Conservation (phyloP, 257 asterid species). For the Paulownia fortunei region DNA sequence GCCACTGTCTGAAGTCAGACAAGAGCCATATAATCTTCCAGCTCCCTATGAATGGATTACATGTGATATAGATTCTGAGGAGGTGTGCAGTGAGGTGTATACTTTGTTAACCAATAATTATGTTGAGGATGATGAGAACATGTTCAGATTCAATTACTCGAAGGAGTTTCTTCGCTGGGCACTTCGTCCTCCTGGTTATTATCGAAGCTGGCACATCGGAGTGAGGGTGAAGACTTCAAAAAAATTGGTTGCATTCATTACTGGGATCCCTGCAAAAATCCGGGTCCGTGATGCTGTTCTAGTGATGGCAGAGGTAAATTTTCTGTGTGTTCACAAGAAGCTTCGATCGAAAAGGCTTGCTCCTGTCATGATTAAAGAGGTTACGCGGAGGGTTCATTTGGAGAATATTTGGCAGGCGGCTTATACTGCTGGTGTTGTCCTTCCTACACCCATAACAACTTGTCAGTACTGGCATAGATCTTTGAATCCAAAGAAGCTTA, state of each 20-base stretch:
- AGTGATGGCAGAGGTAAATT: conserved; percentile 82
- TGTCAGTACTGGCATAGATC: conserved; percentile 94
- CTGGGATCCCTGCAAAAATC: conserved; percentile 85
- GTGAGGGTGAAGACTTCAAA: conserved; percentile 80
- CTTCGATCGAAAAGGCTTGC: conserved; percentile 92
- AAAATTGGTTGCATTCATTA: conserved; percentile 84
- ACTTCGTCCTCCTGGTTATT: conserved; percentile 77
- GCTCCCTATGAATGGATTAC: conserved; percentile 81
- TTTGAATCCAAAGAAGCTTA: conserved; percentile 82
- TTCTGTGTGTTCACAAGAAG: conserved; percentile 86
- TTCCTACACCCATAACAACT: conserved; percentile 80
- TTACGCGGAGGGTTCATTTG: conserved; percentile 80
- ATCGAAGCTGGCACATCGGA: conserved; percentile 83
- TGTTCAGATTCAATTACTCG: conserved; percentile 89
- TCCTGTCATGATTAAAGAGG: conserved; percentile 90
- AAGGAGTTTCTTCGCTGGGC: conserved; percentile 96
- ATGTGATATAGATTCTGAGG: conserved; percentile 79
- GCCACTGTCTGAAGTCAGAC: conserved; percentile 78
- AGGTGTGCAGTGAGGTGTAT: conserved; percentile 75
- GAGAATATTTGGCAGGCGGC: conserved; percentile 97
- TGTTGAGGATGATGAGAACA: conserved; percentile 85
- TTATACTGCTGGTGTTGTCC: conserved; percentile 88
- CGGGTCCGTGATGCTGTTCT: conserved; percentile 73
- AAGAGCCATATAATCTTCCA: conserved; percentile 90
- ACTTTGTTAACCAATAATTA: conserved; percentile 69